These are phyloP conservation scores for Pseudohyphozyma bogoriensis DNA, from an alignment of 768 basidiomycete genomes.

Conservation along the genomic window DNA sequence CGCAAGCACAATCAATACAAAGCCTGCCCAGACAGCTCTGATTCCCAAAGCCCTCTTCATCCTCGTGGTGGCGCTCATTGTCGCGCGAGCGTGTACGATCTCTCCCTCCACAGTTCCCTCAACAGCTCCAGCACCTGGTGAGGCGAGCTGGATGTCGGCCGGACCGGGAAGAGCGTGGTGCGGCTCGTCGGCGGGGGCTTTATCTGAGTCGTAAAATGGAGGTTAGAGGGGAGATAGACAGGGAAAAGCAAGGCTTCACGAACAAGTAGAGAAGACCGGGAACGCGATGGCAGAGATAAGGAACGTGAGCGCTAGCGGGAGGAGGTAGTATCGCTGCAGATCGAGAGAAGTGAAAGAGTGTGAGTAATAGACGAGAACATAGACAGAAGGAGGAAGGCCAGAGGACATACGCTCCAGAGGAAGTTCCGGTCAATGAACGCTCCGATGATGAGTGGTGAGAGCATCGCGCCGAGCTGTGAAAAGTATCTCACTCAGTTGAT, in stretches of 20 bases:
- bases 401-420: constrained; percentile 7
- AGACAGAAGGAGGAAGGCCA: neutral
- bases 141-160: neutral
- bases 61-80: constrained; percentile 8
- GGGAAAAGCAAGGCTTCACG: neutral
- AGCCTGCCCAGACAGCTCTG: constrained; percentile 15
- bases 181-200: constrained; percentile 16
- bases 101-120: constrained; percentile 5
- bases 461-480: constrained; percentile 19
- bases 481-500: neutral
- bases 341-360: neutral
- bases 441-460: constrained; percentile 28
- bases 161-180: constrained; percentile 9
- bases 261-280: constrained; percentile 22
- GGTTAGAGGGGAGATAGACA: neutral
- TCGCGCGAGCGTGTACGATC: constrained; percentile 13
- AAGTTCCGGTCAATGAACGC: constrained; percentile 14
- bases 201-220: constrained; percentile 4
- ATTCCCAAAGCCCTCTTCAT: constrained; percentile 19
- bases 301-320: constrained; percentile 12
- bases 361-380: neutral
- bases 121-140: too few relatives aligned
- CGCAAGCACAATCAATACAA: constrained; percentile 17
- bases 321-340: neutral
- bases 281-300: constrained; percentile 15